phyloP scores from a whole-genome alignment of 768 basidiomycete genomes.

The Tephrocybe sp. region DNA sequence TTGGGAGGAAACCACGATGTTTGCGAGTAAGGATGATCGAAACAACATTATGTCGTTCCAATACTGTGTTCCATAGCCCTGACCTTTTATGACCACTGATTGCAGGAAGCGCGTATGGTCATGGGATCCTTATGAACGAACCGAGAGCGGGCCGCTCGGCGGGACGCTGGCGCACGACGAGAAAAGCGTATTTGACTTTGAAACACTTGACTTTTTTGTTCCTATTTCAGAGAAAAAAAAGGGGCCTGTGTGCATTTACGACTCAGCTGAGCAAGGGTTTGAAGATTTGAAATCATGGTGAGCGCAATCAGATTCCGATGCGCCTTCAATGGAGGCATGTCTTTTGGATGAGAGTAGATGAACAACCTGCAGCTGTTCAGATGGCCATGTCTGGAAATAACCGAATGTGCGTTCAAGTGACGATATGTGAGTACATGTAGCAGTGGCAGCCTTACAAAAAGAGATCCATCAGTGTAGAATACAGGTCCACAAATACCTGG shows the following conservation, averaged over 20 bases:
- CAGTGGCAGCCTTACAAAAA: no score
- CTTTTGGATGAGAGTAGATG: no score
- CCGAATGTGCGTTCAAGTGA: no score
- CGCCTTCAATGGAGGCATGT: no score
- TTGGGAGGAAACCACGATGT: not conserved
- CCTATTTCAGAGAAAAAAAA: not conserved
- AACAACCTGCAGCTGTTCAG: no score
- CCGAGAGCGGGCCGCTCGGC: conserved; percentile 9
- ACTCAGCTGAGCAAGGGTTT: not conserved
- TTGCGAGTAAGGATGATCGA: conserved; percentile 4
- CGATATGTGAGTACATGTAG: no score
- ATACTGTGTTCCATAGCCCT: not conserved
- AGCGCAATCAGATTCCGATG: no score
- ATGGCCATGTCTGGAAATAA: no score
- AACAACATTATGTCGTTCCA: not conserved
- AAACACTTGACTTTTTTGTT: not conserved
- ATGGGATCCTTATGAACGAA: conserved; percentile 7
- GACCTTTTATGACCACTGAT: not conserved
- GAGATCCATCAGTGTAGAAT: no score
- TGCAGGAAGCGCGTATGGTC: not conserved
- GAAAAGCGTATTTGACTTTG: not conserved
- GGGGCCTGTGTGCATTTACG: not conserved
- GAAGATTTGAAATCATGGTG: no score
- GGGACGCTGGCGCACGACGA: not conserved
- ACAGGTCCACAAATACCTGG: no score